Evolutionary conservation across 202 grass and related monocot species (phyloP), one percentile per base, ranked within the genome.

Genomic region (Digitaria exilis): DNA sequence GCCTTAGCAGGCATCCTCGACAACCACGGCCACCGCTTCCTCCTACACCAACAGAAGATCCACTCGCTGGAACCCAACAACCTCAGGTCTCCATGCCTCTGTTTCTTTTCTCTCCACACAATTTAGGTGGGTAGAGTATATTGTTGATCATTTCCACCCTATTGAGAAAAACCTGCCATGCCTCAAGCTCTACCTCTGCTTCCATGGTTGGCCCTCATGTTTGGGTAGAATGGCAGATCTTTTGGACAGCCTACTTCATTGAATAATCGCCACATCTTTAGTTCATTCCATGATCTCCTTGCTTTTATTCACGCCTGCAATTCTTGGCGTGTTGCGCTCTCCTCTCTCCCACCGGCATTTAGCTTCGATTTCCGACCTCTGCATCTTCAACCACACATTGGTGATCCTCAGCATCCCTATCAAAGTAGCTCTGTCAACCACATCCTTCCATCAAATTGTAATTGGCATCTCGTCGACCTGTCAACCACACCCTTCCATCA

Each of bases 141-240:
- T n/a, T n/a, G n/a, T n/a, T n/a, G n/a, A n/a, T n/a, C n/a, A n/a
- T n/a, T n/a, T n/a, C n/a, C n/a, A n/a, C n/a, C 4, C 6, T 29
- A 42, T 2, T 17, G 77, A 74, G 34, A n/a, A 90, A 65, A 34
- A 65, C 44, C 4, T 75, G 34, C 21, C 21, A 54, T 0, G 35
- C 12, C 37, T 6, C 29, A 4, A 22, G 15, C 22, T 58, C 65
- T 39, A 28, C 31, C 16, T 12, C 11, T 65, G 25, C 32, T 25
- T 2, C 19, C 9, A 24, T 2, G 14, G 52, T 22, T 0, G 30
- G 16, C n/a, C 50, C 46, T 18, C 9, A 81, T 34, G 82, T 11
- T 44, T 92, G 89, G n/a, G n/a, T n/a, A n/a, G n/a, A n/a, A n/a
- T n/a, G 87, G 67, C 87, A 44, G 78, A 85, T 51, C 87, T 90